These are phyloP conservation scores for Suhomyces faveliae DNA, from an alignment of 805 yeast genomes.

Conservation along the genomic window DNA sequence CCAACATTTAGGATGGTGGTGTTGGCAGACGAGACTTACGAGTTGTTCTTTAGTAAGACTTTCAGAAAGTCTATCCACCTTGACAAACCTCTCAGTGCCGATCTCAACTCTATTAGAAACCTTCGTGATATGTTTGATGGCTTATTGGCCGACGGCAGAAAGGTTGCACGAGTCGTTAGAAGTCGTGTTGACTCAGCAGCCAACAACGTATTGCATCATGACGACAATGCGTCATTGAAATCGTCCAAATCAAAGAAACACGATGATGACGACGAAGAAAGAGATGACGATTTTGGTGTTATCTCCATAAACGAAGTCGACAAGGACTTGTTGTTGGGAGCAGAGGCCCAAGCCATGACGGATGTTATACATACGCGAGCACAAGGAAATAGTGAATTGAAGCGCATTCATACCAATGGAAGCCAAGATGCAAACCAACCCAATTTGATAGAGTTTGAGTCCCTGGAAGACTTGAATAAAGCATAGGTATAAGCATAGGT, in stretches of 20 bases:
- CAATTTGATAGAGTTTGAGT: conserved; percentile 43
- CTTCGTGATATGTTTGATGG: conserved; percentile 89
- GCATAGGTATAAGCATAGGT: no score
- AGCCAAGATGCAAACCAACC: conserved; percentile 10
- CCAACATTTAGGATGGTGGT: conserved; percentile 95
- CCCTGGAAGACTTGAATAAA: background rate
- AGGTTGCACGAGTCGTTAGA: conserved; percentile 87
- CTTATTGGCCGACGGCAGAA: conserved; percentile 84
- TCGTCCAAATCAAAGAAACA: conserved; percentile 20
- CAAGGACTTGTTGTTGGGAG: conserved; percentile 48
- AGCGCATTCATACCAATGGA: conserved; percentile 25
- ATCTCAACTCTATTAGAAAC: conserved; percentile 51
- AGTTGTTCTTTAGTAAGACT: conserved; percentile 72
- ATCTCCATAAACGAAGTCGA: conserved; percentile 42
- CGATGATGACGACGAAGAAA: conserved; percentile 43
- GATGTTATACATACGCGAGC: conserved; percentile 17
- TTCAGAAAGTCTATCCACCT: conserved; percentile 68
- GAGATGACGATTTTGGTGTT: conserved; percentile 46
- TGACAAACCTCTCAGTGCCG: conserved; percentile 49
- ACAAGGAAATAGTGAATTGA: conserved; percentile 16
- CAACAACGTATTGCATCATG: conserved; percentile 5
- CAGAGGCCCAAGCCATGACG: conserved; percentile 44
- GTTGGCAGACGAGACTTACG: conserved; percentile 91
- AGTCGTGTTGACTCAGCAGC: conserved; percentile 75
- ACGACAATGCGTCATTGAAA: conserved; percentile 23